phyloP scores from a whole-genome alignment of 2,329 filamentous ascomycete species.

The Curvularia sp. region DNA sequence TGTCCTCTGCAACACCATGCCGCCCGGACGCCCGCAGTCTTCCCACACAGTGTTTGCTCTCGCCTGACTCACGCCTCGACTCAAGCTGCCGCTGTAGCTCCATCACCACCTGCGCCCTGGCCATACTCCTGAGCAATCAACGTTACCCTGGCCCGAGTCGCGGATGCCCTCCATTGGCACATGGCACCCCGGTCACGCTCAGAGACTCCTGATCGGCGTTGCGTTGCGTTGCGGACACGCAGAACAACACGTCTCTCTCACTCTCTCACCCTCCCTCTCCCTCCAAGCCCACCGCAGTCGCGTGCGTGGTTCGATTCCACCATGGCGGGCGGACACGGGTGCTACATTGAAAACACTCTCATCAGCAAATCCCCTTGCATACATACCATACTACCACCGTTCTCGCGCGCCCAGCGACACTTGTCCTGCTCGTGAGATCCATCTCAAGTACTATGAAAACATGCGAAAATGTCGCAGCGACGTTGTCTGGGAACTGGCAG shows the following conservation, averaged over 20 bases:
- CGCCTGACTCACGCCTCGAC: constrained; percentile 20
- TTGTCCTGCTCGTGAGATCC: constrained; percentile 11
- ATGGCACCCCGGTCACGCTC: constrained; percentile 46
- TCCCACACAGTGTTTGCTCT: no score
- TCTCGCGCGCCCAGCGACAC: constrained; percentile 20
- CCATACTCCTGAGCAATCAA: constrained; percentile 19
- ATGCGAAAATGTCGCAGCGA: constrained; percentile 6
- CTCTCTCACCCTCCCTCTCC: constrained; percentile 18
- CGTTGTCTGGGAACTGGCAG: constrained; percentile 6
- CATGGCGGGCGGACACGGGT: constrained; percentile 33
- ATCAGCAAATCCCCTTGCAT: constrained; percentile 38
- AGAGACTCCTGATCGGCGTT: constrained; percentile 24
- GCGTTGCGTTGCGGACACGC: constrained; percentile 10
- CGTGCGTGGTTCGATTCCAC: constrained; percentile 20
- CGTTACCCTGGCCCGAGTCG: constrained; percentile 26
- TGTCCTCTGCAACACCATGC: constrained; percentile 13
- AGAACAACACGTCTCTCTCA: background rate
- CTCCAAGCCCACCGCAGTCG: no score
- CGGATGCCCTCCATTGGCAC: constrained; percentile 37
- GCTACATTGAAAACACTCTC: constrained; percentile 33
- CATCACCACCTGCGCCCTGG: constrained; percentile 15
- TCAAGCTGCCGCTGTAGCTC: constrained; percentile 3
- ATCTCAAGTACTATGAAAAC: constrained; percentile 29
- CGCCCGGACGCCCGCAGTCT: background rate
- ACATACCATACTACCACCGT: constrained; percentile 25